phyloP scores from a whole-genome alignment of 2,329 filamentous ascomycete species.

The Microdochium bolleyi region DNA sequence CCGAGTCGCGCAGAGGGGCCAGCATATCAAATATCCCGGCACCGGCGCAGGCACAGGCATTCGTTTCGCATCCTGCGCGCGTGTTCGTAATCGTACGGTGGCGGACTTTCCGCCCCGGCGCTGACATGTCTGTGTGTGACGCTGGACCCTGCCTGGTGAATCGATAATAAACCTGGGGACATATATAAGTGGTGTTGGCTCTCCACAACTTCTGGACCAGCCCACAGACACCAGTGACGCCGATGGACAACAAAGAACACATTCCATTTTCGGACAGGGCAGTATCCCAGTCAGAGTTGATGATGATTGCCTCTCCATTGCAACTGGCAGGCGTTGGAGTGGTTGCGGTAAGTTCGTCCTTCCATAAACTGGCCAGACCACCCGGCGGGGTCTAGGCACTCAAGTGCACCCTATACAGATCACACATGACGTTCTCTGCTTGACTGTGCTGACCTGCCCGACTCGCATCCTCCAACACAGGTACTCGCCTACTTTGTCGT shows the following conservation, averaged over 20 bases:
- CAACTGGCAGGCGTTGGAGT: background rate
- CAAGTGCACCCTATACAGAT: too few species aligned
- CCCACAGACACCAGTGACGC: background rate
- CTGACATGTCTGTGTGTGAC: background rate
- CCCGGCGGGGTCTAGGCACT: background rate
- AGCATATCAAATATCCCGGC: background rate
- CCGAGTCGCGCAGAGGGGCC: background rate
- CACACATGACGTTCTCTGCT: background rate
- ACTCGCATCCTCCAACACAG: background rate
- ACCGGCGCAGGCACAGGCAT: background rate
- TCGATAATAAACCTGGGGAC: background rate
- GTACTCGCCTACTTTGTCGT: background rate
- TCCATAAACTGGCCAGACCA: background rate
- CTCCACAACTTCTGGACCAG: background rate
- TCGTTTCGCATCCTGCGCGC: background rate
- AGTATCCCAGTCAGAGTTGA: background rate
- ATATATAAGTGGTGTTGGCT: background rate
- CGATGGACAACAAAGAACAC: background rate
- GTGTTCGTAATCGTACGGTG: background rate
- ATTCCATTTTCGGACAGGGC: background rate
- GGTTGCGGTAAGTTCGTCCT: background rate
- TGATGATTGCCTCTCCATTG: background rate
- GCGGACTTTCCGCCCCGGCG: background rate
- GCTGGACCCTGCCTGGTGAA: background rate
- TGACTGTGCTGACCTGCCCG: background rate